A percentile compares a stretch with the other conserved stretches of the same genome.
Conservation (phyloP, 1,284 basidiomycete genomes). For the Marasmius oreades region DNA sequence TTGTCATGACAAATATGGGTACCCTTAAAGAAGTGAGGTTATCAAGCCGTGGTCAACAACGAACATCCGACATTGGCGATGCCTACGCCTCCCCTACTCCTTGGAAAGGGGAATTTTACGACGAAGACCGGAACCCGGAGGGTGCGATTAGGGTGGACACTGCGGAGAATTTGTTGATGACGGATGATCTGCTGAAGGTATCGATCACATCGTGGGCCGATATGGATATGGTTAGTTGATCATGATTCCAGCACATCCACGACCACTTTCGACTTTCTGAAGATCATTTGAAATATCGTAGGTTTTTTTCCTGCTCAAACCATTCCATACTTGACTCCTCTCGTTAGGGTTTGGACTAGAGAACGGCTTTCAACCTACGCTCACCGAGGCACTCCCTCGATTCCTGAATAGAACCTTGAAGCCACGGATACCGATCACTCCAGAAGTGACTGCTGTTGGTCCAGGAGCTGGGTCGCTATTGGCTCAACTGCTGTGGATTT, state of each 20-base stretch:
- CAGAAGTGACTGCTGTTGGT: conserved; percentile 7
- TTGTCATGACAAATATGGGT: too few species aligned
- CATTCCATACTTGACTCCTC: neutral
- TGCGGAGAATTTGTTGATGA: conserved; percentile 15
- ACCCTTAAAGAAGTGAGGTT: neutral
- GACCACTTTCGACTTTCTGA: conserved; percentile 5
- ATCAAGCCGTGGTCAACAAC: neutral
- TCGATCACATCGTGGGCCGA: neutral
- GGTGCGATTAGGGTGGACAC: conserved; percentile 11
- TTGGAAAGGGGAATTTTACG: conserved; percentile 1
- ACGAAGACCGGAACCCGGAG: conserved; percentile 9
- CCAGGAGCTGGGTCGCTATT: conserved; percentile 13
- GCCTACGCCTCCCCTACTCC: neutral
- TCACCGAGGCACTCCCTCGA: conserved; percentile 4
- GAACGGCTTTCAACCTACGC: conserved; percentile 3
- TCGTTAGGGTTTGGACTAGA: conserved; percentile 3
- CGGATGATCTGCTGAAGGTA: conserved; percentile 11
- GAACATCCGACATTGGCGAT: neutral
- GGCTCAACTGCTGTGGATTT: conserved; percentile 14
- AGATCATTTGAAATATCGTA: conserved; percentile 15
- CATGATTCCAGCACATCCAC: conserved; percentile 9
- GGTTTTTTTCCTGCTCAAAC: neutral
- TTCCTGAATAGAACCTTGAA: conserved; percentile 12
- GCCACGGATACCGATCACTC: conserved; percentile 4
- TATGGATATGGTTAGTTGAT: neutral